A percentile compares a stretch with the other conserved stretches of the same genome.
phyloP scores from a whole-genome alignment of 371 early-diverging fungal species.

The Massospora cicadina region DNA sequence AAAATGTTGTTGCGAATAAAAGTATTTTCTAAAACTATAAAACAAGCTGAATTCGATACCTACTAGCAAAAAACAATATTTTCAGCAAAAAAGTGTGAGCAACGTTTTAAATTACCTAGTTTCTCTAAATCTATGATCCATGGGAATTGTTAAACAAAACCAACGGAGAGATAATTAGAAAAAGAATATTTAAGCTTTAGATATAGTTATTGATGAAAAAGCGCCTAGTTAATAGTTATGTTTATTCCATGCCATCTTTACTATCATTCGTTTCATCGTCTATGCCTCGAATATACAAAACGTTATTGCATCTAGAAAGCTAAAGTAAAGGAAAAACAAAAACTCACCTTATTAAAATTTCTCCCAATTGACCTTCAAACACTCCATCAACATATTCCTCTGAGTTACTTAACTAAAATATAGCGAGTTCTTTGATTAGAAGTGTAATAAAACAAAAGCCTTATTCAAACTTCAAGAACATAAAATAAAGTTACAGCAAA shows the following conservation, averaged over 20 bases:
- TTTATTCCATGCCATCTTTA: background rate
- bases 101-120: too few relatives aligned
- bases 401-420: conserved; percentile 60
- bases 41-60: too few relatives aligned
- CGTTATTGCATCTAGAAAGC: conserved; percentile 60
- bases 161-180: too few relatives aligned
- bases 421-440: background rate
- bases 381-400: conserved; percentile 90
- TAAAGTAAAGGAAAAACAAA: background rate
- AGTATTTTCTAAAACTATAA: too few relatives aligned
- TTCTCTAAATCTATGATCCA: too few relatives aligned
- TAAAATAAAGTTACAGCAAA: conserved; percentile 6
- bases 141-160: too few relatives aligned
- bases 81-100: too few relatives aligned
- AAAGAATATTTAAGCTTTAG: too few relatives aligned
- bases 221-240: too few relatives aligned
- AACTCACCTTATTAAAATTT: conserved; percentile 71
- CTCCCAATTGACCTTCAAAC: conserved; percentile 73
- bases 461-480: background rate
- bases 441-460: background rate
- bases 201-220: too few relatives aligned
- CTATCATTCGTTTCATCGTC: conserved; percentile 29
- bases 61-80: too few relatives aligned
- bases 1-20: too few relatives aligned
- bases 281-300: conserved; percentile 60